Base-by-base conservation (phyloP, 352 stramenopile genomes). In the Globisporangium nunn region DNA sequence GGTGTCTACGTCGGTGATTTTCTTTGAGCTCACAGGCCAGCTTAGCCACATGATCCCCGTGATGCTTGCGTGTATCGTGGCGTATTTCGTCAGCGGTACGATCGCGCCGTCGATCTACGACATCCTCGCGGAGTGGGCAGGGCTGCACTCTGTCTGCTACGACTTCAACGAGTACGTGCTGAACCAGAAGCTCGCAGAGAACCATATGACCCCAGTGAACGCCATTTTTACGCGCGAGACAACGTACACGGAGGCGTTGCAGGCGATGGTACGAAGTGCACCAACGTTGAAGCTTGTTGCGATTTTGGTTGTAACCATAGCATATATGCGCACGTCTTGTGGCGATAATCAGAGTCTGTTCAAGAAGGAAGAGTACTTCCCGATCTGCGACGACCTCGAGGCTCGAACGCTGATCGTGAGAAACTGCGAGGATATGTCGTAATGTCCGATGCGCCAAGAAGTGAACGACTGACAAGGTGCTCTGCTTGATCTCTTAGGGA, bases 41-140 rank as follows among this genome's bases (percentile, higher is more conserved):
- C 62, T 91, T 10, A 91, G 79, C 50, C 80, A 93, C 68, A 87
- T 93, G 75, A 70, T 91, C 10, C 83, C 83, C 1, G 77, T 93
- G 15, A 88, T 89, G 83, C 60, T 96, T 28, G 76, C 79, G 28
- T 91, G 81, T 33, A 81, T 93, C 10, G 72, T 83, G 14, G 75
- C 81, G 29, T 93, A 95, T 55, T 95, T 88, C 55, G 81, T 92
- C 15, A 78, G 79, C 35, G 81, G 70, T 7, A 71, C 76, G 3
- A 91, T 93, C 50, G 82, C 84, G 17, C 78, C 80, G 35, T 93
- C 81, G 8, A 92, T 95, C 39, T 95, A 95, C 67, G 85, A 95
- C 44, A 86, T 92, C 28, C 56, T 95, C 28, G 75, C 84, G 1
- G 82, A 87, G 46, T 87, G 86, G 74, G 79, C 78, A 0, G 78